Conservation (phyloP, 2,329 filamentous ascomycete genomes). For the Apiospora aurea region DNA sequence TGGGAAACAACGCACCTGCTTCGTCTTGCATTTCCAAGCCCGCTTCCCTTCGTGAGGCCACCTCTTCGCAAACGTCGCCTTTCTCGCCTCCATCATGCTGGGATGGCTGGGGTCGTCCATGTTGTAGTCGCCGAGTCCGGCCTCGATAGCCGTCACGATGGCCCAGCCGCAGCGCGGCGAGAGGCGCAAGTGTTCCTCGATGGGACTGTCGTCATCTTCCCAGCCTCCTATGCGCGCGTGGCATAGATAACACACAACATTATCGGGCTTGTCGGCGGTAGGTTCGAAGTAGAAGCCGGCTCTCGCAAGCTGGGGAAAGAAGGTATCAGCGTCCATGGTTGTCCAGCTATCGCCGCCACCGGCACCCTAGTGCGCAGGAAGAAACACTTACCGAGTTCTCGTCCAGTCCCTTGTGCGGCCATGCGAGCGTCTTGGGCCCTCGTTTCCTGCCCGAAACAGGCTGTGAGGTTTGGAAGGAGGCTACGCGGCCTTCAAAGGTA, state of each 20-base stretch:
- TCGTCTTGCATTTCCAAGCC: constrained; percentile 87
- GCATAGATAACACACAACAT: constrained; percentile 90
- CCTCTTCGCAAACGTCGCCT: constrained; percentile 79
- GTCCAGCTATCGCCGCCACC: background rate
- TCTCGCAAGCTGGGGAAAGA: constrained; percentile 72
- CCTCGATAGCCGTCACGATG: constrained; percentile 69
- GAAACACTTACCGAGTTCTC: constrained; percentile 64
- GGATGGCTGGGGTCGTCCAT: constrained; percentile 77
- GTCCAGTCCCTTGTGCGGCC: constrained; percentile 78
- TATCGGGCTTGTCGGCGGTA: constrained; percentile 77
- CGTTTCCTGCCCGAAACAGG: constrained; percentile 69
- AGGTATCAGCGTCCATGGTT: background rate
- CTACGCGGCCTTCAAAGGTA: constrained; percentile 78
- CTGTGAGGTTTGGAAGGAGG: constrained; percentile 76
- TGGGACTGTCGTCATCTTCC: constrained; percentile 85
- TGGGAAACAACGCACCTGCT: constrained; percentile 67
- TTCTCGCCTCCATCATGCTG: constrained; percentile 77
- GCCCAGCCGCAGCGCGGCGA: constrained; percentile 88
- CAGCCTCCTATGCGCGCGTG: constrained; percentile 86
- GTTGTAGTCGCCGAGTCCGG: constrained; percentile 66
- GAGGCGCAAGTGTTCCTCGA: constrained; percentile 85
- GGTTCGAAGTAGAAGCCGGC: constrained; percentile 94
- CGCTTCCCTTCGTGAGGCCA: constrained; percentile 93
- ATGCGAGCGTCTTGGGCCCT: constrained; percentile 63
- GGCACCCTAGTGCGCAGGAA: constrained; percentile 30